Conservation (phyloP, 441 rosid species). For the Gossypium davidsonii region DNA sequence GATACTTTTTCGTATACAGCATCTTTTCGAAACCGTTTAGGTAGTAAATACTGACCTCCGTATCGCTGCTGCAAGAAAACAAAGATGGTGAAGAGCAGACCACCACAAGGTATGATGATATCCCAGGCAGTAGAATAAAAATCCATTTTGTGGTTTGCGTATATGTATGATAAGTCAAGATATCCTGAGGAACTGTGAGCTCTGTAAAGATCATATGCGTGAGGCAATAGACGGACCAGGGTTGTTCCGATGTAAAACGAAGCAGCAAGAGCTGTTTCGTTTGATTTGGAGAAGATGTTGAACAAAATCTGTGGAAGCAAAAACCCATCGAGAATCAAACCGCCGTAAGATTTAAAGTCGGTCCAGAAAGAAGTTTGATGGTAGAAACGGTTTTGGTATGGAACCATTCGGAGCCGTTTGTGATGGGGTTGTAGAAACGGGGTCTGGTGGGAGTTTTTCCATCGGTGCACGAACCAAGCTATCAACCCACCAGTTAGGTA, state of each 20-base stretch:
- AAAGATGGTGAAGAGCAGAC: slow-evolving; percentile 49
- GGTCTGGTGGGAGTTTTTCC: slow-evolving; percentile 33
- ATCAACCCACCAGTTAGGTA: slow-evolving; percentile 58
- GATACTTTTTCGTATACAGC: slow-evolving; percentile 58
- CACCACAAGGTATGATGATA: slow-evolving; percentile 48
- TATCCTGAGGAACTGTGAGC: slow-evolving; percentile 48
- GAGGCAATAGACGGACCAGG: slow-evolving; percentile 61
- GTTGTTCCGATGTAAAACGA: slow-evolving; percentile 60
- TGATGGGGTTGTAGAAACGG: slow-evolving; percentile 20
- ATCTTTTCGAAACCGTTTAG: slow-evolving; percentile 42
- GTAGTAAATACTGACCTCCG: slow-evolving; percentile 61
- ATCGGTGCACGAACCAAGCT: slow-evolving; percentile 50
- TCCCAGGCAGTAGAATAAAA: slow-evolving; percentile 91
- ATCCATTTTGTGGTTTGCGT: slow-evolving; percentile 68
- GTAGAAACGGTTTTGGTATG: slow-evolving; percentile 19
- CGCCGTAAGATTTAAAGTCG: slow-evolving; percentile 65
- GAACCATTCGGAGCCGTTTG: slow-evolving; percentile 2
- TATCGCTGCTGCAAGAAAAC: slow-evolving; percentile 69
- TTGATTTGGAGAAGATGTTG: slow-evolving; percentile 47
- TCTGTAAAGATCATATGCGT: slow-evolving; percentile 80
- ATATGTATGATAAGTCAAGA: slow-evolving; percentile 56
- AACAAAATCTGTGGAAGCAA: slow-evolving; percentile 77
- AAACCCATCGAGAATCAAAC: slow-evolving; percentile 71
- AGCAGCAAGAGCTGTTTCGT: slow-evolving; percentile 42
- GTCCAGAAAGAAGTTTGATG: slow-evolving; percentile 47